Evolutionary conservation across 169 alveolate species (phyloP).

Genomic region (Theileria annulata): DNA sequence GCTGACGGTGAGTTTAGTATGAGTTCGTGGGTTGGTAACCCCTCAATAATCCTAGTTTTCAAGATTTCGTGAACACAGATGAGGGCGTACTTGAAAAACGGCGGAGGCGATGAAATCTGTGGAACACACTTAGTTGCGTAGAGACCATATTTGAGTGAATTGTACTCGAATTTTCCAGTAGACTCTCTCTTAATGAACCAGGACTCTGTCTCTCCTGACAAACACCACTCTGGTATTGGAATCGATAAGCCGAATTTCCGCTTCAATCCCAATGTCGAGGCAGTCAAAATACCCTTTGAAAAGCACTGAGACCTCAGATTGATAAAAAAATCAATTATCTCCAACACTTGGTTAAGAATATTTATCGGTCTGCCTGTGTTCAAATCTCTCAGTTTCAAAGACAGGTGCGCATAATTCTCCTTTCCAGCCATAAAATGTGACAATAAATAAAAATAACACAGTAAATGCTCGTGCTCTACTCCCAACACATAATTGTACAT

Average conservation of each 20-base stretch:
- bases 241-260: constrained; percentile 42
- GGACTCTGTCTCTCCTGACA: constrained; percentile 20
- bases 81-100: constrained; percentile 59
- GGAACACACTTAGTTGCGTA: constrained; percentile 22
- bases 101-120: constrained; percentile 63
- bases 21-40: not conserved
- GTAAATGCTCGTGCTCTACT: constrained; percentile 32
- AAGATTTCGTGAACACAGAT: constrained; percentile 40
- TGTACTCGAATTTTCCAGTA: constrained; percentile 27
- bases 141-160: constrained; percentile 34
- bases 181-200: constrained; percentile 2
- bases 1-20: not conserved
- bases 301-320: constrained; percentile 41
- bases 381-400: constrained; percentile 14
- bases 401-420: constrained; percentile 19
- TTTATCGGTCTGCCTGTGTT: constrained; percentile 9
- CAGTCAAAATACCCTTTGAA: constrained; percentile 26
- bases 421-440: constrained; percentile 53
- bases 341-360: constrained; percentile 27
- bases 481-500: constrained; percentile 32
- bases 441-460: constrained; percentile 32
- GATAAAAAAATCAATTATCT: constrained; percentile 31
- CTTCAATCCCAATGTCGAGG: constrained; percentile 37
- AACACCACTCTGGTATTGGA: constrained; percentile 61
- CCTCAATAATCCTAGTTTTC: constrained; percentile 26